Evolutionary conservation across 805 yeast species (phyloP).

Genomic region (Ogataea pilisensis): DNA sequence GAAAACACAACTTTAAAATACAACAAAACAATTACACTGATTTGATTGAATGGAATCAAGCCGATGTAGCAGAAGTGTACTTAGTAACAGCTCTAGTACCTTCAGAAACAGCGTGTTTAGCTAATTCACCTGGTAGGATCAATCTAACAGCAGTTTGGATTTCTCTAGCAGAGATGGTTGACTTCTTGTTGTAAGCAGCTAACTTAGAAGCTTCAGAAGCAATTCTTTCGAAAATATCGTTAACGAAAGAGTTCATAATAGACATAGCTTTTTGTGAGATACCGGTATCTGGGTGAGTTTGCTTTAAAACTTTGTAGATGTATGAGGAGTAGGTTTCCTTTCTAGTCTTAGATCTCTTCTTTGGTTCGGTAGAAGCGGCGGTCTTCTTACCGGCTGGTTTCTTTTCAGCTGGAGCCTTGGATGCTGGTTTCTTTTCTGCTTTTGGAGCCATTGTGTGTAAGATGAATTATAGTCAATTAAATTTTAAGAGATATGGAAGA

Average conservation of each 20-base stretch:
- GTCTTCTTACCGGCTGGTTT: slow-evolving; percentile 91
- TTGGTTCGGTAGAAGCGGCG: slow-evolving; percentile 72
- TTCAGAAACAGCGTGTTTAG: slow-evolving; percentile 96
- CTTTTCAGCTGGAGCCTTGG: slow-evolving; percentile 97
- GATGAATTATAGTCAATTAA: not conserved
- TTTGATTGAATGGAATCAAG: slow-evolving; percentile 17
- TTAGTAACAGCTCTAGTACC: slow-evolving; percentile 97
- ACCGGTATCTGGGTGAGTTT: slow-evolving; percentile 99
- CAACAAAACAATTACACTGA: not conserved
- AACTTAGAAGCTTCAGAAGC: slow-evolving; percentile 97
- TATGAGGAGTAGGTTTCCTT: slow-evolving; percentile 98
- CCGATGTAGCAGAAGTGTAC: slow-evolving; percentile 65
- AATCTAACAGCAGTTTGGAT: slow-evolving; percentile 97
- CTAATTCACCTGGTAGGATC: slow-evolving; percentile 96
- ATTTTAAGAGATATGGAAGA: not conserved
- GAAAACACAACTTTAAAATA: not conserved
- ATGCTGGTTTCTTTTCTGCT: slow-evolving; percentile 68
- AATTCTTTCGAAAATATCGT: slow-evolving; percentile 96
- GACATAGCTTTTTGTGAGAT: slow-evolving; percentile 98
- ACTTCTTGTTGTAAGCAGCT: slow-evolving; percentile 98
- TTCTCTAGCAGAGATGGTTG: slow-evolving; percentile 96
- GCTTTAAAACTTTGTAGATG: slow-evolving; percentile 97
- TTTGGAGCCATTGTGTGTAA: slow-evolving; percentile 56
- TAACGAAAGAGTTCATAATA: slow-evolving; percentile 96
- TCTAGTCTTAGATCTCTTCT: slow-evolving; percentile 93